Percentiles rank a stretch among this genome's conserved stretches.
phyloP scores from a whole-genome alignment of 2,329 filamentous ascomycete genomes.

The Penicillium freii region DNA sequence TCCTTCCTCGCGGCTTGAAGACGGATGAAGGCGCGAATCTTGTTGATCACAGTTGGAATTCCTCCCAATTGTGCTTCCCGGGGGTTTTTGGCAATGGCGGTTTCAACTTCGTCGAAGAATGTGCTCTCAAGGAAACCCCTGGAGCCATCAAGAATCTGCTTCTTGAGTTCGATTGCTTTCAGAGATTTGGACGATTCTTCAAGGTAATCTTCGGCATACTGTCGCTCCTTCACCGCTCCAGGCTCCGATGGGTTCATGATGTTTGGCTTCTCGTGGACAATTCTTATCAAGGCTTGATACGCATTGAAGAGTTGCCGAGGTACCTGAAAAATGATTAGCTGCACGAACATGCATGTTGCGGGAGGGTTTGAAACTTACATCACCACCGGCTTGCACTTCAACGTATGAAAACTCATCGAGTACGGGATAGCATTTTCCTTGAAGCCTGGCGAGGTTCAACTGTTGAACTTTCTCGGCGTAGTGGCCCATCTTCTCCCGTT shows the following conservation, averaged over 20 bases:
- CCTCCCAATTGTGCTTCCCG: constrained; percentile 87
- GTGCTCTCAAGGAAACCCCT: constrained; percentile 75
- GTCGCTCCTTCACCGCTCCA: constrained; percentile 69
- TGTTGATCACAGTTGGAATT: constrained; percentile 81
- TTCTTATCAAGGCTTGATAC: constrained; percentile 75
- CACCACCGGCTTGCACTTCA: constrained; percentile 67
- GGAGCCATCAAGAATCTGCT: constrained; percentile 75
- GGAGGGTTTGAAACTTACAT: constrained; percentile 42
- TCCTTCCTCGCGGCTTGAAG: constrained; percentile 77
- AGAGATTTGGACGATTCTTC: constrained; percentile 68
- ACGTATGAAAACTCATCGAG: constrained; percentile 73
- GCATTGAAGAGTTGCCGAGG: constrained; percentile 75
- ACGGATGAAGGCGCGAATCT: constrained; percentile 88
- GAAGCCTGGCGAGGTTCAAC: constrained; percentile 71
- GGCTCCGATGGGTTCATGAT: constrained; percentile 59
- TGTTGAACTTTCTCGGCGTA: constrained; percentile 76
- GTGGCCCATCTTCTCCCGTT: constrained; percentile 79
- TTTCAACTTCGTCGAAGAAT: constrained; percentile 76
- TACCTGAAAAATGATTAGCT: constrained; percentile 49
- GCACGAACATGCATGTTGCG: constrained; percentile 1
- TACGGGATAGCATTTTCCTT: constrained; percentile 67
- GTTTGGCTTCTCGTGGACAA: constrained; percentile 69
- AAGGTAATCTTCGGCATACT: constrained; percentile 73
- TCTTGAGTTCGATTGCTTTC: constrained; percentile 66
- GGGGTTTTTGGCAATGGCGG: constrained; percentile 75